Conservation (phyloP, 75 land plant genomes). For the Sequoia sempervirens region DNA sequence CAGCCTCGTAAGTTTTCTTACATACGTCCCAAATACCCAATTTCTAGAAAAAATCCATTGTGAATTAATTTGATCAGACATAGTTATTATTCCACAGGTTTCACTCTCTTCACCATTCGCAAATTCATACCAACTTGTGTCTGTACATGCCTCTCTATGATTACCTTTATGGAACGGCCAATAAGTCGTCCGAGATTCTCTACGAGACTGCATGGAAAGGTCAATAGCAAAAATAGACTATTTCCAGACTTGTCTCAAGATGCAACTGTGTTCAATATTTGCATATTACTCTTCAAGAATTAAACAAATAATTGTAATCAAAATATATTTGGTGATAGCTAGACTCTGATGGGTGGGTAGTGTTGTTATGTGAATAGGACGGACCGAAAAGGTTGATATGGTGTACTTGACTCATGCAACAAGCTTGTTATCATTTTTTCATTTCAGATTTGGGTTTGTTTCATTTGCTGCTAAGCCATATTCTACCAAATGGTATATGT, state of each 20-base stretch:
- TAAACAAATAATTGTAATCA: too few relatives aligned
- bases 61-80: neutral
- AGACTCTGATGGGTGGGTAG: too few relatives aligned
- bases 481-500: slow-evolving; percentile 45
- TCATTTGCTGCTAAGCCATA: slow-evolving; percentile 59
- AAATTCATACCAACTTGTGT: slow-evolving; percentile 83
- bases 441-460: slow-evolving; percentile 51
- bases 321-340: neutral
- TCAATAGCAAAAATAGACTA: neutral
- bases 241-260: neutral
- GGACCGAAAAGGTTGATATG: slow-evolving; percentile 40
- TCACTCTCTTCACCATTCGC: slow-evolving; percentile 89
- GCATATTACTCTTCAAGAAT: too few relatives aligned
- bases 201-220: slow-evolving; percentile 39
- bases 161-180: slow-evolving; percentile 65
- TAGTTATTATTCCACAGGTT: slow-evolving; percentile 31
- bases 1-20: slow-evolving; percentile 60
- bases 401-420: slow-evolving; percentile 74
- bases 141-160: slow-evolving; percentile 91
- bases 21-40: too few relatives aligned
- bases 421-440: slow-evolving; percentile 65
- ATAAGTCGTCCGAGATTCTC: slow-evolving; percentile 48
- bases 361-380: slow-evolving; percentile 6
- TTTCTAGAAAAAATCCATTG: neutral
- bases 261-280: neutral